Evolutionary conservation across 1,139 yeast species (phyloP).

Genomic region (Yamadazyma oceani): DNA sequence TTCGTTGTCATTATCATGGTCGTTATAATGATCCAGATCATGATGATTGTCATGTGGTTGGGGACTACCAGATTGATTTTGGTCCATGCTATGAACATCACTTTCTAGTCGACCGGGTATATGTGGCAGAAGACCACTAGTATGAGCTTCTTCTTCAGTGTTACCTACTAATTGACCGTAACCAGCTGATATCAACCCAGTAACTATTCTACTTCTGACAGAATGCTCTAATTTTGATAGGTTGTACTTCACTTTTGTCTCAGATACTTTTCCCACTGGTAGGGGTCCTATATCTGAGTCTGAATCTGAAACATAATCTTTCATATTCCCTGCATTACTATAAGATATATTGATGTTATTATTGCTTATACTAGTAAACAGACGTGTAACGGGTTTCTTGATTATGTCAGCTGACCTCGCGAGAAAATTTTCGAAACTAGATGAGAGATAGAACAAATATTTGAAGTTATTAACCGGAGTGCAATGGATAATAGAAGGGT

Average conservation of each 20-base stretch:
- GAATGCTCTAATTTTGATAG: not conserved
- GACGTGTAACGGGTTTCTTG: not conserved
- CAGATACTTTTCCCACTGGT: constrained; percentile 6
- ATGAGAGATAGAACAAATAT: too few relatives aligned
- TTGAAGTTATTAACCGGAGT: too few relatives aligned
- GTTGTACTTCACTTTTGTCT: not conserved
- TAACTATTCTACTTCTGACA: not conserved
- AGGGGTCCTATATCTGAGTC: constrained; percentile 12
- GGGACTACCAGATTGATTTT: not conserved
- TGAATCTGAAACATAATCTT: constrained; percentile 15
- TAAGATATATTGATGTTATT: not conserved
- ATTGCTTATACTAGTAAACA: not conserved
- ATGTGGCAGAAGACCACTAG: not conserved
- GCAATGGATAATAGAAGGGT: constrained; percentile 51
- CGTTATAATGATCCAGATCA: not conserved
- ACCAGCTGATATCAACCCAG: not conserved
- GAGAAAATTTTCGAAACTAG: too few relatives aligned
- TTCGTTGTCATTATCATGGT: constrained; percentile 4
- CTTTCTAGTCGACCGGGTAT: too few relatives aligned
- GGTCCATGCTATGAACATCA: not conserved
- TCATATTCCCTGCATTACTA: constrained; percentile 9
- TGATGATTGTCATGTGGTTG: not conserved
- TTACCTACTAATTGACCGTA: not conserved
- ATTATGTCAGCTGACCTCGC: too few relatives aligned
- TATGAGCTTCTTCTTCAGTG: not conserved